Conservation (phyloP, 1,284 basidiomycete species). For the Phylloboletellus chloephorus region DNA sequence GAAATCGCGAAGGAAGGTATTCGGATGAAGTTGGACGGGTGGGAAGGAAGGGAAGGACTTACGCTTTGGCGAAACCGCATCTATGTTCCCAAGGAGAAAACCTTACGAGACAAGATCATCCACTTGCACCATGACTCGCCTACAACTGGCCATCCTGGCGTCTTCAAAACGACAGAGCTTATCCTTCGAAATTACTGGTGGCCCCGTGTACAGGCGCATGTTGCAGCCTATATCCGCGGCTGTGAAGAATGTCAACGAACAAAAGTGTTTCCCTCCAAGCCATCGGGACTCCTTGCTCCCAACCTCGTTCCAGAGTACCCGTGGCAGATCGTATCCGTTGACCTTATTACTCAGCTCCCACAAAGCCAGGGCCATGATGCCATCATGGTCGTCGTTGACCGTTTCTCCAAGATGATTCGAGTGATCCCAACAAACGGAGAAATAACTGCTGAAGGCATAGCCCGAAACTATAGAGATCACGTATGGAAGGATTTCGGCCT, state of each 20-base stretch:
- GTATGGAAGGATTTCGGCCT: not conserved
- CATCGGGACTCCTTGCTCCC: no score
- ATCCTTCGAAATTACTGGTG: conserved; percentile 40
- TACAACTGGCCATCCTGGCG: conserved; percentile 39
- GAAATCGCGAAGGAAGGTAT: not conserved
- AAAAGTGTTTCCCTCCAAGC: no score
- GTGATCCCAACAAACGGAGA: not conserved
- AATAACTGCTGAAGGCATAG: not conserved
- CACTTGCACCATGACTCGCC: conserved; percentile 28
- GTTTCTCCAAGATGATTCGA: conserved; percentile 1
- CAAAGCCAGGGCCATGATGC: not conserved
- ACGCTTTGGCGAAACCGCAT: conserved; percentile 12
- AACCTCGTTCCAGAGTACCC: no score
- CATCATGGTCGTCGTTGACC: not conserved
- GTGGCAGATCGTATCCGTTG: no score
- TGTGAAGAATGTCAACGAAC: no score
- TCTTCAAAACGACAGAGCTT: conserved; percentile 34
- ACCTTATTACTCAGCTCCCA: not conserved
- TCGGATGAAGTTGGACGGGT: conserved; percentile 6
- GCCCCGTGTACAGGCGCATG: conserved; percentile 35
- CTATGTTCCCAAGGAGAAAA: conserved; percentile 21
- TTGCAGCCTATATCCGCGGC: no score
- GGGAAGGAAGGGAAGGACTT: conserved; percentile 10
- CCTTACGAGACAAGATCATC: conserved; percentile 23
- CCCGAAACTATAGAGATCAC: not conserved